phyloP scores from a whole-genome alignment of 768 basidiomycete genomes.

The Phylloporus sp. region DNA sequence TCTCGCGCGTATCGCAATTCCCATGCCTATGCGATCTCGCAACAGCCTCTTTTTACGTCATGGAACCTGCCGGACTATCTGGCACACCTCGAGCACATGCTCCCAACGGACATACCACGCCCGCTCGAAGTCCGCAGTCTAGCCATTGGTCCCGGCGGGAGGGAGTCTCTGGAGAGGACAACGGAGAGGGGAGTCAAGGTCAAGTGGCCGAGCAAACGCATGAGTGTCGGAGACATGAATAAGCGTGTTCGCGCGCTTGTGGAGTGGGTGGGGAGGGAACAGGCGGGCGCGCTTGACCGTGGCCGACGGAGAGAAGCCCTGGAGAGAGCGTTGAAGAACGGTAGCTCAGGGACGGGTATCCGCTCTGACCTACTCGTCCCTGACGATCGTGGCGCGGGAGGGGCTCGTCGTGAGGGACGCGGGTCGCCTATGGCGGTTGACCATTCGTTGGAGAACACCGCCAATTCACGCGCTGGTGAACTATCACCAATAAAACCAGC shows the following conservation, averaged over 20 bases:
- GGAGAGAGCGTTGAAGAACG: conserved; percentile 44
- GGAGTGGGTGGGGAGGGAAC: conserved; percentile 91
- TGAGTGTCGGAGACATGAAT: conserved; percentile 97
- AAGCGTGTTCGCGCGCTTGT: conserved; percentile 87
- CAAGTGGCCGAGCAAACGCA: conserved; percentile 91
- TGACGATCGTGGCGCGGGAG: conserved; percentile 15
- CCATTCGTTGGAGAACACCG: conserved; percentile 7
- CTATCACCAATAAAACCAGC: conserved; percentile 4
- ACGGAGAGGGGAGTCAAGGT: conserved; percentile 81
- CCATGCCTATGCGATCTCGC: conserved; percentile 75
- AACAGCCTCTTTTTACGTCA: conserved; percentile 74
- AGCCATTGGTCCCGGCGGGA: conserved; percentile 39
- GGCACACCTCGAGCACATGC: conserved; percentile 76
- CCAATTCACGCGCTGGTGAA: conserved; percentile 16
- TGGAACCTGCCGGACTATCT: conserved; percentile 96
- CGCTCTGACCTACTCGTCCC: conserved; percentile 8
- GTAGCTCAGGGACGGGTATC: conserved; percentile 8
- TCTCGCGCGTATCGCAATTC: conserved; percentile 73
- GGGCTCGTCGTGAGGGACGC: conserved; percentile 8
- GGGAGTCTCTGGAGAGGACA: conserved; percentile 56
- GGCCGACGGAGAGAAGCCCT: conserved; percentile 65
- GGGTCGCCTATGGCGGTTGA: conserved; percentile 36
- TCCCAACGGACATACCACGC: conserved; percentile 72
- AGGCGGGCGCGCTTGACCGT: conserved; percentile 71
- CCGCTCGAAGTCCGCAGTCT: conserved; percentile 66